phyloP scores from a whole-genome alignment of 2,329 filamentous ascomycete species.

The Fusarium transvaalense region DNA sequence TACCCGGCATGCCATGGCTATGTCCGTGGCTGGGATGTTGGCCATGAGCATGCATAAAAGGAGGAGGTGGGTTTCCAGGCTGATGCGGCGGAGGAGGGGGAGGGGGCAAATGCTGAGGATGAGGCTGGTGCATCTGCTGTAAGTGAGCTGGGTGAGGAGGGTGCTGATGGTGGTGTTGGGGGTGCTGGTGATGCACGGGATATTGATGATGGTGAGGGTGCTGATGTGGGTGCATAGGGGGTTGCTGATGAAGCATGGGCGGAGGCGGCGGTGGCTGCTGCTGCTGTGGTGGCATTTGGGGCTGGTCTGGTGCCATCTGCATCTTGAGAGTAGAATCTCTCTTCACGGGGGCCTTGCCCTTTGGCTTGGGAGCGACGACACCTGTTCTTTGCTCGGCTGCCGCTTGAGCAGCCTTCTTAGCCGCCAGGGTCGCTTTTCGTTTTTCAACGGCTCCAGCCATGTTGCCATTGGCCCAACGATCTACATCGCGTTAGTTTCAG shows the following conservation, averaged over 20 bases:
- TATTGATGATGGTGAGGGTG: slow-evolving; percentile 35
- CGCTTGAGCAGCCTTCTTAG: slow-evolving; percentile 66
- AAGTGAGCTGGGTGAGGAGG: slow-evolving; percentile 34
- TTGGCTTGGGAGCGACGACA: slow-evolving; percentile 55
- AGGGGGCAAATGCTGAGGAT: slow-evolving; percentile 38
- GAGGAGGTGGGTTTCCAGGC: slow-evolving; percentile 32
- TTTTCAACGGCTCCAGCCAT: slow-evolving; percentile 72
- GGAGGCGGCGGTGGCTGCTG: slow-evolving; percentile 17
- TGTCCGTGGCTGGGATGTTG: slow-evolving; percentile 29
- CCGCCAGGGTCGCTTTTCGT: slow-evolving; percentile 69
- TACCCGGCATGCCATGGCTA: slow-evolving; percentile 45
- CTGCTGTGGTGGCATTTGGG: slow-evolving; percentile 33
- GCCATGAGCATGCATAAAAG: slow-evolving; percentile 43
- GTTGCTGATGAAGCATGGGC: slow-evolving; percentile 36
- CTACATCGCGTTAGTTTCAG: slow-evolving; percentile 53
- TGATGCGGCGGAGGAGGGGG: slow-evolving; percentile 43
- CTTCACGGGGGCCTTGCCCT: slow-evolving; percentile 52
- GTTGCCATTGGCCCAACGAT: slow-evolving; percentile 70
- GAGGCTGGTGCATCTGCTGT: slow-evolving; percentile 37
- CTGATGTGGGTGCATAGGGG: slow-evolving; percentile 32
- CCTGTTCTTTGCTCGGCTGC: slow-evolving; percentile 55
- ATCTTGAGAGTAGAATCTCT: slow-evolving; percentile 50
- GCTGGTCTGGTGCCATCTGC: slow-evolving; percentile 40
- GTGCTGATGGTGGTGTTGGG: slow-evolving; percentile 36
- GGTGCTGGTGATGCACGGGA: slow-evolving; percentile 29